Conservation (phyloP, 768 basidiomycete genomes). For the Mycena capillaripes region DNA sequence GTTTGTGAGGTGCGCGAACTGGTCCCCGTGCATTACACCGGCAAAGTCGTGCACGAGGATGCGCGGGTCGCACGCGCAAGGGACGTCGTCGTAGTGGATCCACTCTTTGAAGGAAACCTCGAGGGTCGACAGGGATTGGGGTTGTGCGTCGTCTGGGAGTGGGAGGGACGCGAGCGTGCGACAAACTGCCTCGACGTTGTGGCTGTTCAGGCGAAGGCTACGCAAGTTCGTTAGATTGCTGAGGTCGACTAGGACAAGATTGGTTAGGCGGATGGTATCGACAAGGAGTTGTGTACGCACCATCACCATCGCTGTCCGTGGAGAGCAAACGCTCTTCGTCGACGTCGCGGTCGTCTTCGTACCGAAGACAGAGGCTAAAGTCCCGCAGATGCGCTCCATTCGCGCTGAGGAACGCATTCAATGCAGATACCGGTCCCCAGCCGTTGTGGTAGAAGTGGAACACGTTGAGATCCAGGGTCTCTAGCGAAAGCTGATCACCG, state of each 20-base stretch:
- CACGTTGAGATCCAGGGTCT: slow-evolving; percentile 9
- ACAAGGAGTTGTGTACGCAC: background rate
- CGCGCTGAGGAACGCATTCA: slow-evolving; percentile 8
- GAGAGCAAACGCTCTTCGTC: background rate
- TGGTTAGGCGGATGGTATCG: background rate
- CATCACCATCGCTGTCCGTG: background rate
- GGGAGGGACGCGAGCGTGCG: background rate
- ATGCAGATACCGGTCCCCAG: slow-evolving; percentile 17
- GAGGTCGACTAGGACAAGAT: slow-evolving; percentile 13
- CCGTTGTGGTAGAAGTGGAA: slow-evolving; percentile 28
- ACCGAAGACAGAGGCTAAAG: background rate
- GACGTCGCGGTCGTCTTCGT: slow-evolving; percentile 15
- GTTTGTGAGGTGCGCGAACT: background rate
- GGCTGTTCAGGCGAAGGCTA: background rate
- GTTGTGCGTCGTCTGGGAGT: background rate
- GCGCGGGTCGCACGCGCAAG: slow-evolving; percentile 3
- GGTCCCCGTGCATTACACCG: background rate
- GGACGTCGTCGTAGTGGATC: slow-evolving; percentile 13
- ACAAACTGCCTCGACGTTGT: slow-evolving; percentile 3
- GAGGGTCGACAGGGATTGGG: background rate
- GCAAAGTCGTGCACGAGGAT: background rate
- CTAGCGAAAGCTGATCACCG: background rate
- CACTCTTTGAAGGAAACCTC: background rate
- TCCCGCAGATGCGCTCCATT: background rate
- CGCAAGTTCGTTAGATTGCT: background rate